Conservation (phyloP, 352 stramenopile species). For the Phytopythium vexans region DNA sequence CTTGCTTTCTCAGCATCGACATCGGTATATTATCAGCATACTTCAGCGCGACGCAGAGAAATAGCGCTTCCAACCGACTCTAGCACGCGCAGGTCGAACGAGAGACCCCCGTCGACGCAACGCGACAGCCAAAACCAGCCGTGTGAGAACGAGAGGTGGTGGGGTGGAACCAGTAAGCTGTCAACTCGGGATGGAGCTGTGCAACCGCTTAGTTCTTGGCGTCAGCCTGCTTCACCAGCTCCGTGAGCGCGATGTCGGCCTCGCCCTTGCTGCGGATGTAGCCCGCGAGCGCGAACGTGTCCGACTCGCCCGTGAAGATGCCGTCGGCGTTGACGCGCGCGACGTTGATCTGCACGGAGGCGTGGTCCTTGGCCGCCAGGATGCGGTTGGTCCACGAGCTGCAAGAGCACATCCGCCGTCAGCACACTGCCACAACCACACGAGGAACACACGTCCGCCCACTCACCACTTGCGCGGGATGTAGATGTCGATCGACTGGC, state of each 20-base stretch:
- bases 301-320: constrained; percentile 95
- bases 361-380: constrained; percentile 97
- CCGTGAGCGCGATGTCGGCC: constrained; percentile 92
- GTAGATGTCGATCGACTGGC: constrained; percentile 98
- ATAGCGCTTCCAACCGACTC: constrained; percentile 5
- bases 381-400: constrained; percentile 99
- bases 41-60: constrained; percentile 2
- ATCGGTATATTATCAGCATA: constrained; percentile 7
- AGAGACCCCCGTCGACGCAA: not conserved
- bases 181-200: not conserved
- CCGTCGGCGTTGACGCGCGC: constrained; percentile 96
- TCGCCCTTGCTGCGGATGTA: constrained; percentile 97
- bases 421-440: constrained; percentile 5
- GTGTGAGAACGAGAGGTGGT: too few species aligned
- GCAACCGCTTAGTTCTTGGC: constrained; percentile 70
- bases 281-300: constrained; percentile 93
- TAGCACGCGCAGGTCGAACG: constrained; percentile 6
- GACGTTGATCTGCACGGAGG: constrained; percentile 98
- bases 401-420: not conserved
- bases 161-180: too few species aligned
- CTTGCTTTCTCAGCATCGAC: not conserved
- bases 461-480: constrained; percentile 96
- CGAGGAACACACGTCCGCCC: not conserved
- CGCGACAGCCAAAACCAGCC: too few species aligned
- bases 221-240: constrained; percentile 70